Evolutionary conservation across 805 yeast genomes (phyloP).

Genomic region (Nakazawaea ishiwadae): DNA sequence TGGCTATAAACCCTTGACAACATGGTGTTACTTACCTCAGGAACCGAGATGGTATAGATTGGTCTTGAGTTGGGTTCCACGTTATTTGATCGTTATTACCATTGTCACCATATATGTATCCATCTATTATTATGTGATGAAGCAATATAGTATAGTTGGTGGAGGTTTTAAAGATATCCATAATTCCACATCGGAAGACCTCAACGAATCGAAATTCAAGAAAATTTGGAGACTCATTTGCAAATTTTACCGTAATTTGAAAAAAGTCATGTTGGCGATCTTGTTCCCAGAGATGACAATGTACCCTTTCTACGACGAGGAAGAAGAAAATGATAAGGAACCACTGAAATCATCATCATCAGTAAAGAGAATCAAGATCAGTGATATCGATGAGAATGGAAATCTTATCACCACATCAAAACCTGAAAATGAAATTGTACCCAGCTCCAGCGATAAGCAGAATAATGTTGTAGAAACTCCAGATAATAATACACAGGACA

Average conservation of each 20-base stretch:
- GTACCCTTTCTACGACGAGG: constrained; percentile 4
- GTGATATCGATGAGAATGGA: constrained; percentile 8
- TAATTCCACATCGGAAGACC: not conserved
- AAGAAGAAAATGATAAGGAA: not conserved
- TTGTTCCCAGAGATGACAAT: constrained; percentile 12
- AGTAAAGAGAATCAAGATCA: not conserved
- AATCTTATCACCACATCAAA: not conserved
- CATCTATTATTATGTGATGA: constrained; percentile 67
- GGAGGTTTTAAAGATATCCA: constrained; percentile 22
- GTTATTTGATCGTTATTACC: constrained; percentile 59
- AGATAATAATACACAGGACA: too few relatives aligned
- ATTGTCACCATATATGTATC: constrained; percentile 63
- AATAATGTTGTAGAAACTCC: too few relatives aligned
- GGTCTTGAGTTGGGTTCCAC: constrained; percentile 76
- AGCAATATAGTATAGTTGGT: constrained; percentile 53
- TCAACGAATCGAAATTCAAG: not conserved
- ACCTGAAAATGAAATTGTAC: not conserved
- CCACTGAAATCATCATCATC: not conserved
- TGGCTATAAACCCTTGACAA: constrained; percentile 59
- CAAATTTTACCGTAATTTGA: not conserved
- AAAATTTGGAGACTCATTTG: not conserved
- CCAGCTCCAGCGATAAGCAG: too few relatives aligned
- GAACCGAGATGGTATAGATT: constrained; percentile 69
- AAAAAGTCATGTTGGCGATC: not conserved
- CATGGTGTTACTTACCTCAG: constrained; percentile 79